Evolutionary conservation across 2,329 filamentous ascomycete species (phyloP).

Genomic region (Phoma sp.): DNA sequence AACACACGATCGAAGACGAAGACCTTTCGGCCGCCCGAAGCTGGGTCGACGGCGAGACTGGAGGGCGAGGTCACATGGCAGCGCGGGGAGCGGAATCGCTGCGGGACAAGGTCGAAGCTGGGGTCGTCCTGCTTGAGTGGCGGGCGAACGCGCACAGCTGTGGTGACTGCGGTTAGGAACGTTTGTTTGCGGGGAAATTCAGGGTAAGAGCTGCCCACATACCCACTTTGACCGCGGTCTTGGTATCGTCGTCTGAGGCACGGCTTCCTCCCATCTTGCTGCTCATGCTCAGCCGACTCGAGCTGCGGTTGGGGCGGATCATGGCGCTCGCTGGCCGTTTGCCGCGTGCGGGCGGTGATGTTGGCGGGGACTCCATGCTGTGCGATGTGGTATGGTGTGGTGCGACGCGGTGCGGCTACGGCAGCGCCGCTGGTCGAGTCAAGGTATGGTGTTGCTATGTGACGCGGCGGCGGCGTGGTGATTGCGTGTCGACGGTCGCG

Average conservation of each 20-base stretch:
- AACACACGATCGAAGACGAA: constrained; percentile 98
- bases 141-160: constrained; percentile 92
- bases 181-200: constrained; percentile 10
- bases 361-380: constrained; percentile 48
- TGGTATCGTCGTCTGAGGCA: constrained; percentile 86
- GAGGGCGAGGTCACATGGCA: constrained; percentile 88
- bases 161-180: constrained; percentile 33
- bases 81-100: constrained; percentile 91
- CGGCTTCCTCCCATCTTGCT: constrained; percentile 80
- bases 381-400: background rate
- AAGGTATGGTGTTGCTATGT: constrained; percentile 21
- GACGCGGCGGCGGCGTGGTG: constrained; percentile 9
- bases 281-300: constrained; percentile 83
- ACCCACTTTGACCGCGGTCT: constrained; percentile 97
- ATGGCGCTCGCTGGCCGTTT: constrained; percentile 82
- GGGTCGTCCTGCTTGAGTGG: constrained; percentile 83
- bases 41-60: constrained; percentile 79
- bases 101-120: constrained; percentile 92
- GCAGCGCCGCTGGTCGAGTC: constrained; percentile 26
- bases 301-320: constrained; percentile 77
- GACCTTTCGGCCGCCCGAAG: constrained; percentile 88
- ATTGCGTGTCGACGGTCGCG: constrained; percentile 9
- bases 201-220: constrained; percentile 54
- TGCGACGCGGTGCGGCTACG: constrained; percentile 23
- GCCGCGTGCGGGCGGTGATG: constrained; percentile 44